These are phyloP conservation scores for Microascus cirrosus DNA, from an alignment of 2,329 filamentous ascomycete species.

Conservation along the genomic window DNA sequence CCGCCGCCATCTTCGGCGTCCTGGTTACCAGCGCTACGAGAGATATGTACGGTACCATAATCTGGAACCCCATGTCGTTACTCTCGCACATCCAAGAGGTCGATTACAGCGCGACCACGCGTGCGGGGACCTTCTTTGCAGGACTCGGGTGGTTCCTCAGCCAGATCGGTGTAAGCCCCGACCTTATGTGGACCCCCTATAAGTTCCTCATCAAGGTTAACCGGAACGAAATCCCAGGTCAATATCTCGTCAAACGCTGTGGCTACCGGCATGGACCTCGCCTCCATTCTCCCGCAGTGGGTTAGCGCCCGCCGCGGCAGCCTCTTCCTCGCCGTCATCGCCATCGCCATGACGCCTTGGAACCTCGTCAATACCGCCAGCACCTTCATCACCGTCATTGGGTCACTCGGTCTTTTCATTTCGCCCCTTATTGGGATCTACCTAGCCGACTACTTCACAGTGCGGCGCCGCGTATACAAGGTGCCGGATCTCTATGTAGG, in stretches of 20 bases:
- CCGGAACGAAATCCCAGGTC: too few relatives aligned
- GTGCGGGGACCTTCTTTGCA: conserved; percentile 15
- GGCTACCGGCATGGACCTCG: conserved; percentile 15
- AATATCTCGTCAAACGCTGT: conserved; percentile 9
- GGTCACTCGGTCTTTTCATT: conserved; percentile 14
- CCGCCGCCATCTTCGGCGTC: conserved; percentile 6
- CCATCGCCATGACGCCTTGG: conserved; percentile 15
- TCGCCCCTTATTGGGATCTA: conserved; percentile 15
- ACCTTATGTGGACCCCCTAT: too few relatives aligned
- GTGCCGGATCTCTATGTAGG: conserved; percentile 22
- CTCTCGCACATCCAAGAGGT: conserved; percentile 14
- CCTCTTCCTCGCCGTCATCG: conserved; percentile 10
- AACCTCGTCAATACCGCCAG: conserved; percentile 14
- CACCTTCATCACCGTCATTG: conserved; percentile 13
- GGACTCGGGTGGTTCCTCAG: conserved; percentile 13
- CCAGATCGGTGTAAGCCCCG: conserved; percentile 12
- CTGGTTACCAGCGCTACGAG: background rate
- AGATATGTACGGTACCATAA: conserved; percentile 10
- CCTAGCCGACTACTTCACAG: conserved; percentile 15
- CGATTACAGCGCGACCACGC: conserved; percentile 10
- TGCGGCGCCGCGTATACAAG: conserved; percentile 21
- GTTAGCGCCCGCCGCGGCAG: conserved; percentile 15
- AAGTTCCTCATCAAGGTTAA: too few relatives aligned
- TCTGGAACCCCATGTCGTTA: conserved; percentile 15
- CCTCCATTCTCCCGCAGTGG: conserved; percentile 12